Percentiles rank a stretch among this genome's conserved stretches.
phyloP scores from a whole-genome alignment of 2,329 filamentous ascomycete genomes.

The Trichoderma aggressivum region DNA sequence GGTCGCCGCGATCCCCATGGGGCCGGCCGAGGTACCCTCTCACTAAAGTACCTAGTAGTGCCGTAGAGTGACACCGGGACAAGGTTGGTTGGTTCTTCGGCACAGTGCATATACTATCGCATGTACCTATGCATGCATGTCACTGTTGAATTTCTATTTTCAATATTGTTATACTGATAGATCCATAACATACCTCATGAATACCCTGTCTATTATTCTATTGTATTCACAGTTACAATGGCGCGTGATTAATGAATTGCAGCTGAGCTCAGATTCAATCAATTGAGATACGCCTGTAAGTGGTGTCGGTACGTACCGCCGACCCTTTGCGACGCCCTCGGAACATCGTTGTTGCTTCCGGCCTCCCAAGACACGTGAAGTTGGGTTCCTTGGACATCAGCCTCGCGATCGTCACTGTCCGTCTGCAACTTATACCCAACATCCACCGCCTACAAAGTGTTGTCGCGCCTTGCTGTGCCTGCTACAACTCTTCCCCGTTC shows the following conservation, averaged over 20 bases:
- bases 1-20: not conserved
- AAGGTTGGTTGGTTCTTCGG: not conserved
- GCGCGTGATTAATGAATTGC: not conserved
- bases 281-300: not conserved
- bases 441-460: not conserved
- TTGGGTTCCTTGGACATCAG: slow-evolving; percentile 15
- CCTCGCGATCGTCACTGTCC: slow-evolving; percentile 7
- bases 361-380: slow-evolving; percentile 13
- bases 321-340: not conserved
- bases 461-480: not conserved
- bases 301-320: not conserved
- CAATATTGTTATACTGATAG: not conserved
- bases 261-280: not conserved
- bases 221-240: not conserved
- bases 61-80: not conserved
- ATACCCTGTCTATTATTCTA: not conserved
- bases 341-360: slow-evolving; percentile 16
- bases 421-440: not conserved
- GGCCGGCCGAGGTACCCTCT: not conserved
- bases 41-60: not conserved
- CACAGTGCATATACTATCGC: not conserved
- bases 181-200: not conserved
- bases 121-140: not conserved
- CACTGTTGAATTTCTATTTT: not conserved
- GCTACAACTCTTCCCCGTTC: not conserved